Percentiles rank a stretch among this genome's conserved stretches.
phyloP scores from a whole-genome alignment of 2,329 filamentous ascomycete species.

The Cercospora brassicicola region DNA sequence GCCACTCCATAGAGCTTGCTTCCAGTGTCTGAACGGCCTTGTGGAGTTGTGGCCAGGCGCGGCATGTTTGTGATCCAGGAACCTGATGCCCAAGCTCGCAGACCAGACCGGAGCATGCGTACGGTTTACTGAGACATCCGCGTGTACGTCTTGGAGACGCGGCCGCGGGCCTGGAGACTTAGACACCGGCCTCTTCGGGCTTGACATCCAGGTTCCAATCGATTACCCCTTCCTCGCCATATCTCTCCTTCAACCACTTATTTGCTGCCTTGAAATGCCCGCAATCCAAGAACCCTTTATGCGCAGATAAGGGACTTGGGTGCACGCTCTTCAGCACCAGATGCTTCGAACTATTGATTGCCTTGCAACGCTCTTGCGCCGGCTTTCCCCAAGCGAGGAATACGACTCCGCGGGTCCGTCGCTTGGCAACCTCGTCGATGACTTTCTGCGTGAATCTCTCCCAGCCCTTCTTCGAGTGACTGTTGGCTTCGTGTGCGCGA shows the following conservation, averaged over 20 bases:
- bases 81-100: background rate
- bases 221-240: constrained; percentile 77
- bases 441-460: constrained; percentile 88
- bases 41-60: background rate
- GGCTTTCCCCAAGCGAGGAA: constrained; percentile 93
- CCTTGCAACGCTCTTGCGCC: constrained; percentile 74
- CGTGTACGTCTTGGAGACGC: background rate
- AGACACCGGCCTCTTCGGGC: constrained; percentile 46
- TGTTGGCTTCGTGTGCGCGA: constrained; percentile 81
- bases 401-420: constrained; percentile 77
- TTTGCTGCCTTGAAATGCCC: constrained; percentile 80
- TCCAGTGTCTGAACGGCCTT: background rate
- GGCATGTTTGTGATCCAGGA: background rate
- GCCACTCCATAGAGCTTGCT: background rate
- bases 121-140: no score
- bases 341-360: constrained; percentile 66
- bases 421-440: constrained; percentile 80
- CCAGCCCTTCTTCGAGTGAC: constrained; percentile 84
- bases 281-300: constrained; percentile 68
- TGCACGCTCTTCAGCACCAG: constrained; percentile 84
- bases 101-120: background rate
- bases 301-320: constrained; percentile 87
- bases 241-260: constrained; percentile 75
- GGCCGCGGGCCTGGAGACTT: background rate
- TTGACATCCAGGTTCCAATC: constrained; percentile 68